Conservation (phyloP, 2,329 filamentous ascomycete genomes). For the Graphilbum ipis-grandicollis region DNA sequence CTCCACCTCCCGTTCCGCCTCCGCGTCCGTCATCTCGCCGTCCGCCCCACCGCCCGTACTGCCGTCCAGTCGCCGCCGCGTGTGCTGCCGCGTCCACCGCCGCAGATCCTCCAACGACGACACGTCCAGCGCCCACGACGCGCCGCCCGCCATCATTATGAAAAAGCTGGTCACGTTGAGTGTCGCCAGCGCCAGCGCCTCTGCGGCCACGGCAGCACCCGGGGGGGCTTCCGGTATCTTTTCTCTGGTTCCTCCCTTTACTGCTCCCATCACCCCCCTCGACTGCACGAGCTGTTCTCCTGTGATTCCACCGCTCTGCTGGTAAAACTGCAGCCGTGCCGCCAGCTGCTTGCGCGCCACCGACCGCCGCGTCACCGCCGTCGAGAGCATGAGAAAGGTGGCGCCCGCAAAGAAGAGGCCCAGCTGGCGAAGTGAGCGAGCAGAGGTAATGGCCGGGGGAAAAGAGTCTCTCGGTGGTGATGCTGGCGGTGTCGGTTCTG, state of each 20-base stretch:
- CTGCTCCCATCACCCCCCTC: too few relatives aligned
- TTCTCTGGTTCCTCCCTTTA: too few relatives aligned
- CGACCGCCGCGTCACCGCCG: conserved; percentile 54
- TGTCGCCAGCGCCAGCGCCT: conserved; percentile 74
- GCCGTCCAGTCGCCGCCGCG: conserved; percentile 11
- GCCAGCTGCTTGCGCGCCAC: conserved; percentile 44
- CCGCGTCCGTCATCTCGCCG: conserved; percentile 21
- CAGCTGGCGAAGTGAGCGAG: conserved; percentile 42
- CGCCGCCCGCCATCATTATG: conserved; percentile 57
- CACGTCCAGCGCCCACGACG: conserved; percentile 64
- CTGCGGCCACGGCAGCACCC: conserved; percentile 55
- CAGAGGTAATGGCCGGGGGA: conserved; percentile 15
- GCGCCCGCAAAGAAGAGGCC: conserved; percentile 59
- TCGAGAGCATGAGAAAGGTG: conserved; percentile 56
- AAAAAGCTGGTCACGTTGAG: conserved; percentile 65
- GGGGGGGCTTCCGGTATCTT: conserved; percentile 28
- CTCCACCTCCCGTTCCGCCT: conserved; percentile 43
- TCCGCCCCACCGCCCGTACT: conserved; percentile 5
- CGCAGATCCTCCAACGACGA: conserved; percentile 49
- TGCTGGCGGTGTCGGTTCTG: not conserved
- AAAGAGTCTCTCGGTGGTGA: not conserved
- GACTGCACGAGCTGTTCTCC: conserved; percentile 9
- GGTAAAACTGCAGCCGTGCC: conserved; percentile 54
- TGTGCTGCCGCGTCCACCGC: conserved; percentile 25
- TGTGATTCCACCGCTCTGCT: conserved; percentile 25